Conservation (phyloP, 2,329 filamentous ascomycete genomes). For the Cyphellophora europaea region DNA sequence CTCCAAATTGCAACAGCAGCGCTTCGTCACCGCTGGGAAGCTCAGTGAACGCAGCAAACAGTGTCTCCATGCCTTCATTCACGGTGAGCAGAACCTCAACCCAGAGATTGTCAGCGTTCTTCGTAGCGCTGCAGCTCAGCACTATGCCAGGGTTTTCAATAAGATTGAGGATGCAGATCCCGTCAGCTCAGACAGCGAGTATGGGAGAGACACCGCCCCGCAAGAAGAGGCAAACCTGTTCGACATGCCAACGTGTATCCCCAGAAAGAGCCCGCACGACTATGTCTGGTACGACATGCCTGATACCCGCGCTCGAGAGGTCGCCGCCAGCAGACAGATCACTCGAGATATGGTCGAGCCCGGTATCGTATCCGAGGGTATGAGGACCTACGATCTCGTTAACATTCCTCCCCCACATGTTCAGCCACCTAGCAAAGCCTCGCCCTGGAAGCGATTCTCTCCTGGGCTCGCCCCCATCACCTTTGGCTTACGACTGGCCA, state of each 20-base stretch:
- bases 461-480: neutral
- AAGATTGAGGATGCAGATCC: neutral
- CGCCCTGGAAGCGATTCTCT: neutral
- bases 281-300: slow-evolving; percentile 15
- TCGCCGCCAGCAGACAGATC: slow-evolving; percentile 13
- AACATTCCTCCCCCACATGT: slow-evolving; percentile 14
- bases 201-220: neutral
- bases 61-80: no score
- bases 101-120: neutral
- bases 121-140: neutral
- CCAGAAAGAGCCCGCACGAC: slow-evolving; percentile 11
- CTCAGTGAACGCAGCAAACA: no score
- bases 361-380: slow-evolving; percentile 11
- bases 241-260: slow-evolving; percentile 8
- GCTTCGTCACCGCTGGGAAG: no score
- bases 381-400: slow-evolving; percentile 9
- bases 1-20: no score
- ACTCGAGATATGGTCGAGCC: slow-evolving; percentile 10
- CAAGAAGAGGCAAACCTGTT: slow-evolving; percentile 2
- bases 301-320: slow-evolving; percentile 14
- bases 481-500: no score
- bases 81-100: neutral
- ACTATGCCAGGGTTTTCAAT: no score
- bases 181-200: neutral
- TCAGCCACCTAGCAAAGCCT: slow-evolving; percentile 6